Evolutionary conservation across 768 basidiomycete species (phyloP).

Genomic region (Macrolepiota fuliginosa): DNA sequence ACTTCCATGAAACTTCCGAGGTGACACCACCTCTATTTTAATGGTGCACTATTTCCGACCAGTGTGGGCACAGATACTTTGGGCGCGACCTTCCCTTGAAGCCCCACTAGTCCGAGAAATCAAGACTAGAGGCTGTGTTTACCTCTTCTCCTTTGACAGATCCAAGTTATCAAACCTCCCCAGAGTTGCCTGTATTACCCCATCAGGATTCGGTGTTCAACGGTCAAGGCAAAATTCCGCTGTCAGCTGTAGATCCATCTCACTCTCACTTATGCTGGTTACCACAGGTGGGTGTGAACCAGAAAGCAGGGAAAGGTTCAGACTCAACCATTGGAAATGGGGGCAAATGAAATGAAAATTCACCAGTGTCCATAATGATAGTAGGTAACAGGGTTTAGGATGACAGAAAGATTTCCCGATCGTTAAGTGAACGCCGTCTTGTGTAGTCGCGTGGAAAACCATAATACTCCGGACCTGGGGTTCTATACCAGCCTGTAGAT

Average conservation of each 20-base stretch:
- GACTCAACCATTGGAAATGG: no score
- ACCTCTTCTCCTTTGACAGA: neutral
- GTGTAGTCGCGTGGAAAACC: neutral
- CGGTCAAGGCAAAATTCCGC: neutral
- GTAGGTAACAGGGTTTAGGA: neutral
- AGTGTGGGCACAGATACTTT: neutral
- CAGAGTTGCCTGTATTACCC: neutral
- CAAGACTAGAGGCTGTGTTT: neutral
- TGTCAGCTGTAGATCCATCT: neutral
- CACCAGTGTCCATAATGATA: neutral
- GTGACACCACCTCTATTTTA: neutral
- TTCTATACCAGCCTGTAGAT: neutral
- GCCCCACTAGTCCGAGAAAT: neutral
- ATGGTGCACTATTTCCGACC: neutral
- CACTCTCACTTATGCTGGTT: no score
- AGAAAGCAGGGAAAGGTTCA: no score
- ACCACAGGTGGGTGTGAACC: no score
- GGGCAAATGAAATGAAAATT: no score
- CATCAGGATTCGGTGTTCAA: neutral
- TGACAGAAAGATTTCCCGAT: neutral
- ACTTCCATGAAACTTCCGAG: neutral
- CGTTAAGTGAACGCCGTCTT: neutral
- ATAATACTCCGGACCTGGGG: neutral
- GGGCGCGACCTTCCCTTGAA: neutral
- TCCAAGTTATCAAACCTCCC: neutral